Conservation (phyloP, 345 rosid genomes). For the Acer negundo region DNA sequence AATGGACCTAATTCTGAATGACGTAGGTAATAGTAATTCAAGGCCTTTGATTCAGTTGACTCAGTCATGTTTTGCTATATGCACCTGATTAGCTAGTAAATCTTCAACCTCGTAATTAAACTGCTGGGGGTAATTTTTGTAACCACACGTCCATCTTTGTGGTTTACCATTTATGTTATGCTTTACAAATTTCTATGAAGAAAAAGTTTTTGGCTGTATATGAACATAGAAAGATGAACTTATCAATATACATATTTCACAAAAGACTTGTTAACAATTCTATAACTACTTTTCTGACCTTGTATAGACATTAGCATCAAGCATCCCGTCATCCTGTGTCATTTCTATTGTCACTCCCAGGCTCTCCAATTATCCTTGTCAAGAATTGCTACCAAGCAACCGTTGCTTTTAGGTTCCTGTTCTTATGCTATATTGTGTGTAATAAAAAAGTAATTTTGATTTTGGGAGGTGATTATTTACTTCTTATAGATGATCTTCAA, state of each 20-base stretch:
- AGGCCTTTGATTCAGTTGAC: background rate
- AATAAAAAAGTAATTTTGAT: background rate
- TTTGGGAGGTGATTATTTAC: background rate
- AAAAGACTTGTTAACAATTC: background rate
- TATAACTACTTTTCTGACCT: background rate
- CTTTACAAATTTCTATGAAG: background rate
- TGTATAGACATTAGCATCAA: background rate
- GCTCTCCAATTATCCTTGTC: background rate
- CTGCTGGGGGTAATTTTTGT: background rate
- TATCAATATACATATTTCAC: background rate
- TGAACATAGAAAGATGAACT: background rate
- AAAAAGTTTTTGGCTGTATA: background rate
- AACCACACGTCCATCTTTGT: background rate
- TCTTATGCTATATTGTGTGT: background rate
- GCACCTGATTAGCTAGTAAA: background rate
- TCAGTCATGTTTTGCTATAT: background rate
- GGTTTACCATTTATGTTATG: background rate
- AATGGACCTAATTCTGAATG: background rate
- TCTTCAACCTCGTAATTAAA: background rate
- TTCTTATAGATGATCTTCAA: background rate
- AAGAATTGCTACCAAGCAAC: background rate
- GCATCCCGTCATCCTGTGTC: background rate
- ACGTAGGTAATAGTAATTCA: background rate
- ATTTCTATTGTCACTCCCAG: background rate
- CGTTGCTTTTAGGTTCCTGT: background rate